Base-by-base conservation (phyloP, 495 filamentous ascomycete genomes). In the Talaromyces liani region DNA sequence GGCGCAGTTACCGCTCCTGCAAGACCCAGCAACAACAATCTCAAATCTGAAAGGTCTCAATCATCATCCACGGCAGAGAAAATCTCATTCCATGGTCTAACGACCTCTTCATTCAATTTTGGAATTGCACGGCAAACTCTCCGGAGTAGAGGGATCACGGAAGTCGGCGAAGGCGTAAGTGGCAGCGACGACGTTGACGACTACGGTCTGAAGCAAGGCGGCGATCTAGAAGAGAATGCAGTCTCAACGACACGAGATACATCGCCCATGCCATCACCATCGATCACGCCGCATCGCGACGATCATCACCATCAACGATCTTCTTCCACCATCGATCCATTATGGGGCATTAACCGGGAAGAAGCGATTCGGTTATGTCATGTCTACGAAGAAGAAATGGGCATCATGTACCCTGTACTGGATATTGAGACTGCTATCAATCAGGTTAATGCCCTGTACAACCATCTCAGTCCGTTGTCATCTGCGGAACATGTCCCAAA, bases 331-430 rank as follows among this genome's bases (percentile, higher is more conserved):
- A 81, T 75, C 59, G 91, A 95, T 75, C 89, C 91, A 1, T 76
- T 96, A 16, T 92, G 89, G 88, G 77, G 81, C n/a, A 77, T 92
- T 20, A 76, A 78, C n/a, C 88, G 87, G 68, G 78, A 86, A 20
- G 90, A 96, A 67, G 86, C 91, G 56, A 68, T 90, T n/a, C 83
- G 90, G 6, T 78, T 95, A 12, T 90, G 89, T 66, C 72, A 79
- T 3, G 80, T 93, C 2, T 91, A 91, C 66, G 87, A 93, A 62
- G 90, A 95, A 69, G 92, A 94, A 71, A 87, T 94, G 73, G 89
- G 89, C 2, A 80, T 91, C 59, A 94, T 94, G 91, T 96, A 94
- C 71, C 91, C 91, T 0, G 82, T 94, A 5, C 66, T 93, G 27
- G 79, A 88, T 62, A 84, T 92, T 33, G 77, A 88, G 20, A 73